Evolutionary conservation across 1,139 yeast species (phyloP).

Genomic region (Blastobotrys raffinosifermentans): DNA sequence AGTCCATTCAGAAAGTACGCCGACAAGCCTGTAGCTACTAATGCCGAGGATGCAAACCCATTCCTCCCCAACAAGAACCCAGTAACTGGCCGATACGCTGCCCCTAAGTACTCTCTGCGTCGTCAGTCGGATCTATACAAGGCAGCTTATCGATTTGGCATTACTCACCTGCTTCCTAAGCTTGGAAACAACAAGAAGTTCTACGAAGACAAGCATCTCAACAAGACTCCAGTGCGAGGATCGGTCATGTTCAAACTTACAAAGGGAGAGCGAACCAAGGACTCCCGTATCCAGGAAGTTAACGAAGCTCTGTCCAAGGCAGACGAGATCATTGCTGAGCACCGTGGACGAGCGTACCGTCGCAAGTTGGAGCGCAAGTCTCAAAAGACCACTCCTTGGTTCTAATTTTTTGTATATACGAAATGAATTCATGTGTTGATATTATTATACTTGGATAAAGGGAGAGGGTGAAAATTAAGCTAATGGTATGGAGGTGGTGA

Average conservation of each 20-base stretch:
- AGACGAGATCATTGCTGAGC: conserved; percentile 63
- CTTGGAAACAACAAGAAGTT: conserved; percentile 61
- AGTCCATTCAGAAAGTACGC: conserved; percentile 67
- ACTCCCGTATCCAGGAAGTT: conserved; percentile 54
- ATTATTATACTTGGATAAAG: no score
- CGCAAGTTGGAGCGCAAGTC: conserved; percentile 25
- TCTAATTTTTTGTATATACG: no score
- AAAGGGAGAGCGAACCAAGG: conserved; percentile 69
- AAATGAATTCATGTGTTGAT: no score
- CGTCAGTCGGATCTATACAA: conserved; percentile 83
- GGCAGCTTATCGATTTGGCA: conserved; percentile 74
- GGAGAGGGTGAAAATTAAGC: no score
- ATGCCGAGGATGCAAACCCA: conserved; percentile 75
- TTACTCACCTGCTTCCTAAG: conserved; percentile 73
- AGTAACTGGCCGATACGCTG: conserved; percentile 68
- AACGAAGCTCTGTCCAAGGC: conserved; percentile 62
- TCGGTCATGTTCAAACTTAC: conserved; percentile 73
- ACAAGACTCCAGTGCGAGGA: conserved; percentile 72
- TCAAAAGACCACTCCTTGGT: conserved; percentile 10
- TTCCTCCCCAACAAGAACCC: conserved; percentile 84
- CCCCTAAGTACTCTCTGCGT: conserved; percentile 73
- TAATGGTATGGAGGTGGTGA: no score
- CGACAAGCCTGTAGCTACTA: conserved; percentile 55
- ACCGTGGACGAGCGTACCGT: conserved; percentile 45
- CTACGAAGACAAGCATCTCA: conserved; percentile 69